Evolutionary conservation across 139 green algal species (phyloP).

Genomic region (Chlorella ohadii): DNA sequence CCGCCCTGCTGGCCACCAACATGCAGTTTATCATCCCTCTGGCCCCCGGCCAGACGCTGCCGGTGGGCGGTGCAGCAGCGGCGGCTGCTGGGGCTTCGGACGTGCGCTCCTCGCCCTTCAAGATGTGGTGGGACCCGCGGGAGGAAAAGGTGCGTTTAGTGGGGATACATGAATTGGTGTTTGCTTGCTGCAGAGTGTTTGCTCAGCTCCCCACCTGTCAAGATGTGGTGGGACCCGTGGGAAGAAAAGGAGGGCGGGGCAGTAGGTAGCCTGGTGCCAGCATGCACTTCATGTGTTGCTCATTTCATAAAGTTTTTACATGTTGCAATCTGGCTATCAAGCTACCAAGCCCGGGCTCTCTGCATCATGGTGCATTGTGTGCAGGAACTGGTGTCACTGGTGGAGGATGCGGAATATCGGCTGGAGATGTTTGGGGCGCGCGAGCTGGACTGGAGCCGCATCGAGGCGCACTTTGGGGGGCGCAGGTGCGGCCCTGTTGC

Average conservation of each 20-base stretch:
- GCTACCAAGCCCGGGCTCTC: too few species aligned
- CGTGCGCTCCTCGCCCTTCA: conserved; percentile 14
- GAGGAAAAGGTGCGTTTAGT: too few species aligned
- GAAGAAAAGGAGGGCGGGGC: too few species aligned
- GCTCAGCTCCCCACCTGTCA: conserved; percentile 25
- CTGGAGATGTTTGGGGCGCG: conserved; percentile 26
- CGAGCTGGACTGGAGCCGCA: conserved; percentile 40
- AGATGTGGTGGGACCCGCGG: conserved; percentile 42
- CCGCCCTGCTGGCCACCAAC: too few species aligned
- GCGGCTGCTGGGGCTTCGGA: neutral
- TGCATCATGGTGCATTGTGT: neutral
- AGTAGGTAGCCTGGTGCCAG: too few species aligned
- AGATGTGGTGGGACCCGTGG: conserved; percentile 42
- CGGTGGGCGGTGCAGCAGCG: neutral
- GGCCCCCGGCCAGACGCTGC: neutral
- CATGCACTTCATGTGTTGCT: too few species aligned
- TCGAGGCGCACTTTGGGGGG: conserved; percentile 39
- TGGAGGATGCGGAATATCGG: conserved; percentile 33
- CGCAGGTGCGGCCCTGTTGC: neutral
- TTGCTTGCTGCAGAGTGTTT: too few species aligned
- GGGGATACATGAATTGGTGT: too few species aligned
- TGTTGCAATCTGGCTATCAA: too few species aligned
- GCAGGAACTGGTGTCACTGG: conserved; percentile 41
- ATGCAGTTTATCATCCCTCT: conserved; percentile 6
- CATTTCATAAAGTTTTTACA: too few species aligned